Evolutionary conservation across 139 green algal genomes (phyloP).

Genomic region (Edaphochlamys debaryana): DNA sequence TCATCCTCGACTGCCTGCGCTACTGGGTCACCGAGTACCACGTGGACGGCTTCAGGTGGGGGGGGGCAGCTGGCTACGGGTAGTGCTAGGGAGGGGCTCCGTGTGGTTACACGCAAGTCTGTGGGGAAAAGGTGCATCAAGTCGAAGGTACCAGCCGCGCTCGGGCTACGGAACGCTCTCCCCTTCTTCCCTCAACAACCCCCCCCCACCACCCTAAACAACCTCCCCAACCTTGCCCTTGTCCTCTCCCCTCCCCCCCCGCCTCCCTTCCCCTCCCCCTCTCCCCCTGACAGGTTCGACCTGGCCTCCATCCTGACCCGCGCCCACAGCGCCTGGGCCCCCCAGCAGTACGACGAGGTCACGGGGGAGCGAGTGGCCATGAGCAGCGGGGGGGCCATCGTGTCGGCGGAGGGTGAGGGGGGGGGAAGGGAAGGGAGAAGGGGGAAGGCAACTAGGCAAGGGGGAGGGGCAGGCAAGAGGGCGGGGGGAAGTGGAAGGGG

Average conservation of each 20-base stretch:
- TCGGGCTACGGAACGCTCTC: no score
- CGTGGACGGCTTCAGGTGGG: conserved; percentile 87
- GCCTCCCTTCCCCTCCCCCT: not conserved
- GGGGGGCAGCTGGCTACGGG: no score
- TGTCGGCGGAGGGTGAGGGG: not conserved
- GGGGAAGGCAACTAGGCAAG: no score
- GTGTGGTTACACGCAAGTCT: no score
- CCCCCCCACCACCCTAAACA: not conserved
- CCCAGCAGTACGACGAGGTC: conserved; percentile 38
- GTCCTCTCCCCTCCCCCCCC: not conserved
- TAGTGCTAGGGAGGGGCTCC: no score
- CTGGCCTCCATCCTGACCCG: conserved; percentile 96
- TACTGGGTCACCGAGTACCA: conserved; percentile 96
- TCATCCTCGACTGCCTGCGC: conserved; percentile 95
- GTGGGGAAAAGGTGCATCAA: no score
- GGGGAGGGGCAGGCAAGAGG: not conserved
- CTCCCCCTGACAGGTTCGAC: conserved; percentile 85
- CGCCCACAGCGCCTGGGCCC: conserved; percentile 84
- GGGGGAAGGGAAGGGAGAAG: no score
- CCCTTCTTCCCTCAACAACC: no score
- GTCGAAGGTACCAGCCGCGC: no score
- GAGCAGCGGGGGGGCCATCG: conserved; percentile 11
- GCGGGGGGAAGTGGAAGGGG: no score
- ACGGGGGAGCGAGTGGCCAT: conserved; percentile 30
- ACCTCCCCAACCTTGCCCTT: not conserved